Base-by-base conservation (phyloP, 2,329 filamentous ascomycete genomes). In the Mycocentrospora acerina region DNA sequence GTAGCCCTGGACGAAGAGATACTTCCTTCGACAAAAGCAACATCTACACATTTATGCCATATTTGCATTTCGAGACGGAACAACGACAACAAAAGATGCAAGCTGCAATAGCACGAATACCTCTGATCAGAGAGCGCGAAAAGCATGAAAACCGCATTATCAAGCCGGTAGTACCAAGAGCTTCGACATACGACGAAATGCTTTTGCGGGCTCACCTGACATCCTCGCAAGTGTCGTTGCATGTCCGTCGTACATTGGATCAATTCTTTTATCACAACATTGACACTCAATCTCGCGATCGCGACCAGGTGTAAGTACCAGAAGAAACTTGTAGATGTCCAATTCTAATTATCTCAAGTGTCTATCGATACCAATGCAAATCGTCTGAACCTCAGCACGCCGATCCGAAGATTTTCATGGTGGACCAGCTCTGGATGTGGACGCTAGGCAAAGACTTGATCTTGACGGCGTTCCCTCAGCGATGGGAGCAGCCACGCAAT, bases 361-460 rank as follows among this genome's bases (percentile, higher is more conserved):
- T 85, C 1, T 83, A 79, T 54, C 73, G 81, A 9, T 83, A 83
- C 48, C 72, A 75, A 46, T 68, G 62, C 24, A 68, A 70, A 35
- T 42, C 49, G 9, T 28, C 47, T 12, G 40, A 64, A 18, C 53
- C 55, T 28, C 59, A 57, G 12, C 55, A 56, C 59, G 65, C 63
- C 2, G 77, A 81, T 38, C 72, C 73, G 1, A 82, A 82, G 44
- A 75, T 84, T 3, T 82, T 82, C 57, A 84, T 84, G 81, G 81
- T 85, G 0, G 82, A 85, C 55, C 82, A 85, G 50, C 66, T 86
- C 2, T 85, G 82, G 82, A 75, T 85, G 57, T 83, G 80, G 78
- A 71, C 82, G 3, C 55, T 85, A 1, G 67, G 77, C 9, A 70
- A 69, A 57, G 80, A 82, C 40, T 64, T 83, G 12, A 74, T 85